Evolutionary conservation across 1,139 yeast genomes (phyloP), one percentile per base, ranked within the genome.

Genomic region (Magnusiomyces tetraspermus): DNA sequence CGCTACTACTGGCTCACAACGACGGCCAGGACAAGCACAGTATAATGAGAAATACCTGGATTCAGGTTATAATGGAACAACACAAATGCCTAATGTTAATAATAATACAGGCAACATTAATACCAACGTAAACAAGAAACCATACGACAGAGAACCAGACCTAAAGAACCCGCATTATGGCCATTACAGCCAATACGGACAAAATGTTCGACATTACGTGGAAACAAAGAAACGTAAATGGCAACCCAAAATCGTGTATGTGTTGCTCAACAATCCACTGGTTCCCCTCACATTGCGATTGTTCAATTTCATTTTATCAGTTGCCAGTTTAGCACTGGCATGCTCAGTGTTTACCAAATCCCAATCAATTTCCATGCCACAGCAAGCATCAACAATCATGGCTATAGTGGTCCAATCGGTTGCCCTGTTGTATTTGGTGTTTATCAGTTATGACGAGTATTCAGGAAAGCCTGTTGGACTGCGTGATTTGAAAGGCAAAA

Each of bases 361-460:
- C 2, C 60, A 59, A 23, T 69, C 71, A 55, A 73, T 77, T 15
- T 63, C 68, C 17, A 67, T 87, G 15, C 73, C 77, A 1, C 96
- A 88, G 64, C 92, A 87, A 65, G 85, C 97, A 22, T 83, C 95
- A 61, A 87, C 97, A 0, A 81, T 89, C 51, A 88, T 92, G 96
- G 95, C 97, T 1, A 77, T 90, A 1, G 81, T 80, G 49, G 96
- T 90, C 8, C 92, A 89, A 66, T 73, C 89, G 36, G 74, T 81
- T 59, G 96, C 96, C 1, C 71, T 87, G 41, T 78, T 80, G 0
- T 92, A 92, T 64, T 76, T 89, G 55, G 71, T 82, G 13, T 89
- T 86, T 68, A 87, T 90, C 66, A 82, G 96, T 1, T 83, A 82
- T 61, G 97, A 92, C 68, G 98, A 92, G 67, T 90, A 87, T 67